Evolutionary conservation across 768 basidiomycete genomes (phyloP).

Genomic region (Sarcodon aspratus): DNA sequence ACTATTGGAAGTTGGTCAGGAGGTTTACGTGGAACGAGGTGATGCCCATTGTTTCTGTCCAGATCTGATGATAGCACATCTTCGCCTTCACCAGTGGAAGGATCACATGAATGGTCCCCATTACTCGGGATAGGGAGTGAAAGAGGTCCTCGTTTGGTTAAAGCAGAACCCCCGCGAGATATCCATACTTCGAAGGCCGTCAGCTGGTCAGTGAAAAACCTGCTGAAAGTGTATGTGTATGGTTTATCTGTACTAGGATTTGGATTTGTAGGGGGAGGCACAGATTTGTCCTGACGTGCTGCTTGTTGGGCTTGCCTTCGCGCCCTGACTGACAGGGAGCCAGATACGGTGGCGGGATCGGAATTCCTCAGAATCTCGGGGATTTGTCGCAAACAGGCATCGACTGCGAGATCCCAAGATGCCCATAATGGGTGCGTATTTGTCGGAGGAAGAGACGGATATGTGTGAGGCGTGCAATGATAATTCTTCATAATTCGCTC

Average conservation of each 20-base stretch:
- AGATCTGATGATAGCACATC: not conserved
- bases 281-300: not conserved
- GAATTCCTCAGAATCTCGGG: constrained; percentile 54
- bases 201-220: constrained; percentile 92
- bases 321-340: constrained; percentile 13
- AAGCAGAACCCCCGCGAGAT: constrained; percentile 79
- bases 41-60: constrained; percentile 17
- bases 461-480: constrained; percentile 91
- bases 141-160: constrained; percentile 66
- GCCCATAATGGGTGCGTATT: constrained; percentile 96
- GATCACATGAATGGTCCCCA: constrained; percentile 11
- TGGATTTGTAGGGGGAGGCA: constrained; percentile 6
- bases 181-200: constrained; percentile 99
- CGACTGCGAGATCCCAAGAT: constrained; percentile 96
- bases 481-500: constrained; percentile 98
- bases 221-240: constrained; percentile 72
- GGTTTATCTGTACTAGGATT: constrained; percentile 27
- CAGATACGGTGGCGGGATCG: constrained; percentile 10
- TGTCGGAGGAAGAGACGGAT: constrained; percentile 86
- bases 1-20: constrained; percentile 98
- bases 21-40: constrained; percentile 78
- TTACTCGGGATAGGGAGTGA: constrained; percentile 48
- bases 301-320: constrained; percentile 11
- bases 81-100: constrained; percentile 20
- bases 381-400: constrained; percentile 88